Base-by-base conservation (phyloP, 2,329 filamentous ascomycete species). In the Fusarium sp. region DNA sequence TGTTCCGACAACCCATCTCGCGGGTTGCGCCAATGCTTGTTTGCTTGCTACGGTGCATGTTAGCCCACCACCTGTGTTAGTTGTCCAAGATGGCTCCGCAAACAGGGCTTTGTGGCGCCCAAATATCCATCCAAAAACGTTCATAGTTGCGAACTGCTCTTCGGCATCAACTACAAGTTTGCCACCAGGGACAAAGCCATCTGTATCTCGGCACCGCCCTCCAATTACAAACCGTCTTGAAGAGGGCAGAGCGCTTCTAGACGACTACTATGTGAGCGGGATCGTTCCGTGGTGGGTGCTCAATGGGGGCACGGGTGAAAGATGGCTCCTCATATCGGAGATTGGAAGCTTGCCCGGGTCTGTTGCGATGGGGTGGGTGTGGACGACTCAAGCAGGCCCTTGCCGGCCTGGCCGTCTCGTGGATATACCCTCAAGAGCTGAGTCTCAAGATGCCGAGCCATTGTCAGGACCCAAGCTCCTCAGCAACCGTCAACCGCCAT, bases 181-280 rank as follows among this genome's bases (percentile, higher is more conserved):
- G 68, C 68, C 71, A 74, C 71, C 31, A 16, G 33, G 40, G 55
- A 49, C 36, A 61, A 65, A 59, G 49, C 49, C 42, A 64, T 51
- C n/a, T 51, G 42, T 22, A 40, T 55, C 22, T 42, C 35, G 44
- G n/a, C 42, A 42, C 35, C 36, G 57, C 49, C 17, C 59, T 46
- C 51, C 35, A 42, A 53, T 36, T 11, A 24, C n/a, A 29, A n/a
- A 38, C n/a, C 29, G 35, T 36, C 16, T 27, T 20, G 46, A 7
- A 22, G 27, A 38, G 14, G 38, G 24, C 49, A 46, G 20, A 8
- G 24, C 17, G 16, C 40, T 68, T 67, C 38, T 36, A 40, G n/a
- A 40, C 36, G 56, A 56, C 59, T 40, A 33, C 38, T 51, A 33
- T 27, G 33, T 31, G 46, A 20, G 31, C 55, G 40, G 42, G 29